These are phyloP conservation scores for Homolaphlyctis polyrhiza DNA, from an alignment of 371 early-diverging fungal species.

Conservation along the genomic window DNA sequence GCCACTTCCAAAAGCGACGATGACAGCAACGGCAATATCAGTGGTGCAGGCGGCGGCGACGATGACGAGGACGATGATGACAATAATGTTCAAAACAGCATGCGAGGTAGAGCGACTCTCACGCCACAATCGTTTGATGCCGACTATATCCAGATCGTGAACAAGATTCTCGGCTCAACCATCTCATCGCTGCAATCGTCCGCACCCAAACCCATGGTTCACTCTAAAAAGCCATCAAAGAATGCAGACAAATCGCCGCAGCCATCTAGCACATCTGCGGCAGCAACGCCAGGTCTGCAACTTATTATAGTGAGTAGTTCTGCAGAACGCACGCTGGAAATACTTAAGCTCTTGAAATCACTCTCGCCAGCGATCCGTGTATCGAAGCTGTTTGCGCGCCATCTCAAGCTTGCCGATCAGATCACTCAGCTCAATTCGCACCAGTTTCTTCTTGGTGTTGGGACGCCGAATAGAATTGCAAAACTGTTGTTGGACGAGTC, in stretches of 20 bases:
- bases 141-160: neutral
- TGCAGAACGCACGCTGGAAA: constrained; percentile 1
- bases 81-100: too few species aligned
- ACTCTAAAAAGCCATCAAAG: too few species aligned
- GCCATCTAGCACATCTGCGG: too few species aligned
- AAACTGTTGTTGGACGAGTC: neutral
- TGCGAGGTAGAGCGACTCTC: too few species aligned
- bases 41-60: too few species aligned
- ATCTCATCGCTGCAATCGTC: too few species aligned
- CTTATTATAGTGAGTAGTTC: neutral
- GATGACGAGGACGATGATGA: too few species aligned
- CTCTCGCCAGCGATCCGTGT: neutral
- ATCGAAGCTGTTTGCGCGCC: constrained; percentile 2
- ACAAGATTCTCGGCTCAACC: too few species aligned
- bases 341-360: neutral
- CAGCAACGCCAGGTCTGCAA: neutral
- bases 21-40: too few species aligned
- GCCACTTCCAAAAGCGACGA: too few species aligned
- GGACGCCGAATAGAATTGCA: neutral
- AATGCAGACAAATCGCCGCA: too few species aligned
- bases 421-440: neutral
- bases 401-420: constrained; percentile 1
- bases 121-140: neutral
- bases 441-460: neutral
- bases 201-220: too few species aligned